Base-by-base conservation (phyloP, 805 yeast genomes). In the Kazachstania martiniae region DNA sequence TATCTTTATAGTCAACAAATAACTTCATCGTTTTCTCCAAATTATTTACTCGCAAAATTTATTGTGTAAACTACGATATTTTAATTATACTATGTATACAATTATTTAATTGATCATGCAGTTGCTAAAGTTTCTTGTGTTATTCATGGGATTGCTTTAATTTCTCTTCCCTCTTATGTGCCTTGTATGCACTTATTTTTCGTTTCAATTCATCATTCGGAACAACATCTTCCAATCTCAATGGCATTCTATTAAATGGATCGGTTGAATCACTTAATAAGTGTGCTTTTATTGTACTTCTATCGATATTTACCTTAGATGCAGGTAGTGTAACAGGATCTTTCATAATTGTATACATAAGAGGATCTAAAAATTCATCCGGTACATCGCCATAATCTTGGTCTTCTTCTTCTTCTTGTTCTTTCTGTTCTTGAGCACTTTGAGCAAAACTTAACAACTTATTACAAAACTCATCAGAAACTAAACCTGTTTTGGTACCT, bases 261-360 rank as follows among this genome's bases (percentile, higher is more conserved):
- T 91, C 99, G 0, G 95, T 91, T 1, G 94, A 74, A 60, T 91
- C 97, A 61, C 89, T 84, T 55, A 91, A 68, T 37, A 91, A 63
- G 64, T 91, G 98, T 3, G 95, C 83, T 52, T 86, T 89, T 46
- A 91, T 82, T 2, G 96, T 91, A 23, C 91, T 70, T 51, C 93
- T 66, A 55, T 91, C 99, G 46, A 91, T 84, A 30, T 77, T 74
- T 13, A 87, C 73, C 41, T 74, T 79, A 1, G 95, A 84, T 7
- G 82, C 66, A 7, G 99, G 99, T 46, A 91, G 66, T n/a, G 71
- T 78, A 4, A 91, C 98, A 0, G 99, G 99, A 53, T 91, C 94
- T 44, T 77, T 81, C 98, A 91, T 91, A 30, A 91, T 53, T 1
- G 95, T 83, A 56, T 68, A 91, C 97, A 91, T 89, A 47, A 91